Conservation (phyloP, 345 rosid genomes). For the Trapa bicornis region DNA sequence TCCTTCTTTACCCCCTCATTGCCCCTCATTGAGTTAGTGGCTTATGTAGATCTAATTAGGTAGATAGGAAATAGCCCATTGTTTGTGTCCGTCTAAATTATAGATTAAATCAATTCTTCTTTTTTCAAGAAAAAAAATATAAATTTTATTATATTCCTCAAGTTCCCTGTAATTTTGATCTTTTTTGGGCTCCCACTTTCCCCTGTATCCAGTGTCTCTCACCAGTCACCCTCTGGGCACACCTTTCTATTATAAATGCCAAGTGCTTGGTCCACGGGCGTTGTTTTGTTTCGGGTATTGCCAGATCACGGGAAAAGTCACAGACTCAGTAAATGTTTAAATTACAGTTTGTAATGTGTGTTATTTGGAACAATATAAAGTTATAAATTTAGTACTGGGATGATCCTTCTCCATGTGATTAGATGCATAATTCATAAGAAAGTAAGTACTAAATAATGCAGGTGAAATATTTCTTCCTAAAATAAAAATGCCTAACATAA, state of each 20-base stretch:
- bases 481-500: background rate
- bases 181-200: background rate
- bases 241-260: background rate
- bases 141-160: background rate
- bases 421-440: no score
- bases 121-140: background rate
- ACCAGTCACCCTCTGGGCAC: background rate
- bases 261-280: no score
- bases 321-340: no score
- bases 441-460: background rate
- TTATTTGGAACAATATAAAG: no score
- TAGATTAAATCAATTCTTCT: background rate
- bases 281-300: no score
- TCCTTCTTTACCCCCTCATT: background rate
- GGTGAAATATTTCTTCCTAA: no score
- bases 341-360: no score
- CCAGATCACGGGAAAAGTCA: no score
- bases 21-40: background rate
- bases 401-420: no score
- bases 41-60: background rate
- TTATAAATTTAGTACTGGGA: no score
- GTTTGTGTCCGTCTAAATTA: background rate
- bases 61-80: constrained; percentile 3
- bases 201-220: background rate
- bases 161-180: background rate